A percentile compares a stretch with the other conserved stretches of the same genome.
These are phyloP conservation scores for Knufia petricola DNA, from an alignment of 2,329 filamentous ascomycete species.

Conservation along the genomic window DNA sequence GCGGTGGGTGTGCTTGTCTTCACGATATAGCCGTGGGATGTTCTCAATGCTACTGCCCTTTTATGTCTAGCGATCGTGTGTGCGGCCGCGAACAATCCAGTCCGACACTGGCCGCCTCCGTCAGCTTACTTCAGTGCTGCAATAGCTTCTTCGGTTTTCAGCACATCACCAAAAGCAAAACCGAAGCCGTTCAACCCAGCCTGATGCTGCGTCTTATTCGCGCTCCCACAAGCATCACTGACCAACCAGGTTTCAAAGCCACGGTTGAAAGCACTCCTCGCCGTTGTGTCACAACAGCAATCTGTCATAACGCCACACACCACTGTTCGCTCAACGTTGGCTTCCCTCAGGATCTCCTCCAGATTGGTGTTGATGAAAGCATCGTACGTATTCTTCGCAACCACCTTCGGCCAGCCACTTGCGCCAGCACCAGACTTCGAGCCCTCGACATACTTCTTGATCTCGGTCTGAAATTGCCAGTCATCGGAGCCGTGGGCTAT, in stretches of 20 bases:
- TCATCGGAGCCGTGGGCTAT: constrained; percentile 26
- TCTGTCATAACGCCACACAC: constrained; percentile 36
- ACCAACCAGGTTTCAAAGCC: constrained; percentile 36
- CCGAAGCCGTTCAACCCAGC: constrained; percentile 27
- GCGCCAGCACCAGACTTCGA: background rate
- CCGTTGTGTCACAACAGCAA: constrained; percentile 35
- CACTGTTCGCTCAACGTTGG: constrained; percentile 27
- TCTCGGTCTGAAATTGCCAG: constrained; percentile 28
- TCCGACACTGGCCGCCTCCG: no score
- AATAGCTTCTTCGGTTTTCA: constrained; percentile 26
- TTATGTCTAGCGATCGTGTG: no score
- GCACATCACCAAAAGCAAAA: constrained; percentile 30
- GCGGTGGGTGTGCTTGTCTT: no score
- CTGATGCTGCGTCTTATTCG: constrained; percentile 28
- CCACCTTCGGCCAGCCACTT: constrained; percentile 15
- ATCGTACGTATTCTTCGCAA: constrained; percentile 35
- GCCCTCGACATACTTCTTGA: constrained; percentile 19
- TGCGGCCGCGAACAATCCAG: no score
- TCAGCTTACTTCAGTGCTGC: background rate
- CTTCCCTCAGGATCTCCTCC: constrained; percentile 22
- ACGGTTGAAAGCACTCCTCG: constrained; percentile 31
- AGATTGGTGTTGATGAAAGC: constrained; percentile 31
- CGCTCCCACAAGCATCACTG: constrained; percentile 30
- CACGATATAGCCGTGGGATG: no score
- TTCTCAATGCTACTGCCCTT: no score